Percentiles rank a stretch among this genome's conserved stretches.
Evolutionary conservation across 2,329 filamentous ascomycete genomes (phyloP).

Genomic region (Neopestalotiopsis rosae): DNA sequence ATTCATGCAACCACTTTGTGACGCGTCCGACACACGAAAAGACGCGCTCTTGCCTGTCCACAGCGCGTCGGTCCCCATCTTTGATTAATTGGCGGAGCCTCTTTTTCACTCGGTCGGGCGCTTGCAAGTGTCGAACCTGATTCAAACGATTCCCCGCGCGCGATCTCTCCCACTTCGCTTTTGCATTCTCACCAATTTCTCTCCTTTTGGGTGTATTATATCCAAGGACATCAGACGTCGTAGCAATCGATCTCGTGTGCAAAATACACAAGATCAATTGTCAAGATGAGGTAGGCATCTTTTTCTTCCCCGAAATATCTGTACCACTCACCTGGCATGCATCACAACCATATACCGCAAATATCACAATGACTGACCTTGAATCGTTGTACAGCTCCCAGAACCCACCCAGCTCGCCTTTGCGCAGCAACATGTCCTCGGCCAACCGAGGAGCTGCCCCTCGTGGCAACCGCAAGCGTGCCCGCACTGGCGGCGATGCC

Average conservation of each 20-base stretch:
- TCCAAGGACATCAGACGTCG: background rate
- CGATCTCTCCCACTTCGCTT: background rate
- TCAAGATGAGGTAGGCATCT: background rate
- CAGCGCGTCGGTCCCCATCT: constrained; percentile 7
- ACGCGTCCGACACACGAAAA: constrained; percentile 10
- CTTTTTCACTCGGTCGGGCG: constrained; percentile 4
- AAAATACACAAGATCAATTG: background rate
- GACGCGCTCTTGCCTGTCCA: background rate
- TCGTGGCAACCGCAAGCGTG: constrained; percentile 59
- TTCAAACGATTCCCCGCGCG: background rate
- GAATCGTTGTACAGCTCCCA: constrained; percentile 17
- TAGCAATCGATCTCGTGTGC: constrained; percentile 3
- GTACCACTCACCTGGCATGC: background rate
- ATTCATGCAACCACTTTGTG: constrained; percentile 13
- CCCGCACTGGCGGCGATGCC: constrained; percentile 56
- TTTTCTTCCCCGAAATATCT: background rate
- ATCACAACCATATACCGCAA: background rate
- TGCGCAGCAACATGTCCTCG: constrained; percentile 80
- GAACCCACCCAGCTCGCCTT: constrained; percentile 69
- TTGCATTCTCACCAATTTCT: background rate
- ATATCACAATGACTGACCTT: background rate
- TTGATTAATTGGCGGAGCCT: constrained; percentile 9
- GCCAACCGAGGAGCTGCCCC: constrained; percentile 75
- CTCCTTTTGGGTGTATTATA: background rate
- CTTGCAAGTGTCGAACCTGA: background rate